Base-by-base conservation (phyloP, 805 yeast genomes). In the Metschnikowia santaceciliae region DNA sequence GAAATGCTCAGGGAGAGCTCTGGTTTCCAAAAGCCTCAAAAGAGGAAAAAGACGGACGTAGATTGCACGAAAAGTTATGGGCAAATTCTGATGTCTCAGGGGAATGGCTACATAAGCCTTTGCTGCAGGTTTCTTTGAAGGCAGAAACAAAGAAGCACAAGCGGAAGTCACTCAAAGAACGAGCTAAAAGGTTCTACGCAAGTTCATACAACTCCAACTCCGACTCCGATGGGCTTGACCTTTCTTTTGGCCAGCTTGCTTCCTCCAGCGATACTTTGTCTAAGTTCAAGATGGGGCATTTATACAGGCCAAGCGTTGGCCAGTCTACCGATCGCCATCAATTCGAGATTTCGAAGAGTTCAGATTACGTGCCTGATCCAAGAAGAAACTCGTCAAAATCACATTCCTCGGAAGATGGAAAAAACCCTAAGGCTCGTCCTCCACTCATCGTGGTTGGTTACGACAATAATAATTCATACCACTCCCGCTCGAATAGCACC, bases 1-100 rank as follows among this genome's bases (percentile, higher is more conserved):
- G 64, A 38, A 64, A 70, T 38, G 64, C 80, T 1, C 59, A 64
- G 1, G 84, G 84, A 0, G 69, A 74, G 35, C 55, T 74, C 10
- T 82, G 86, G 86, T 82, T 76, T 57, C 82, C 60, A 10, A 51
- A 35, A 35, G 39, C 34, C 13, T 22, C 37, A 3, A n/a, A 34
- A 14, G 46, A 19, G 32, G 46, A 8, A 14, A 17, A 44, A 14
- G 11, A 44, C 2, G 14, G 14, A 4, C 6, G 51, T 36, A 55
- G 68, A 47, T 53, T 72, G 32, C 73, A 70, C 44, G 77, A 72
- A 50, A 63, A 57, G 48, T 51, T 70, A 6, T 71, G 71, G 58
- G 55, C 47, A 38, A 65, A 58, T n/a, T 62, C 58, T 17, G 62
- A 54, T 35, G 36, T 46, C 17, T 56, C 54, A 3, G 39, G 41